Conservation (phyloP, 2,329 filamentous ascomycete species). For the Neofusicoccum laricinum region DNA sequence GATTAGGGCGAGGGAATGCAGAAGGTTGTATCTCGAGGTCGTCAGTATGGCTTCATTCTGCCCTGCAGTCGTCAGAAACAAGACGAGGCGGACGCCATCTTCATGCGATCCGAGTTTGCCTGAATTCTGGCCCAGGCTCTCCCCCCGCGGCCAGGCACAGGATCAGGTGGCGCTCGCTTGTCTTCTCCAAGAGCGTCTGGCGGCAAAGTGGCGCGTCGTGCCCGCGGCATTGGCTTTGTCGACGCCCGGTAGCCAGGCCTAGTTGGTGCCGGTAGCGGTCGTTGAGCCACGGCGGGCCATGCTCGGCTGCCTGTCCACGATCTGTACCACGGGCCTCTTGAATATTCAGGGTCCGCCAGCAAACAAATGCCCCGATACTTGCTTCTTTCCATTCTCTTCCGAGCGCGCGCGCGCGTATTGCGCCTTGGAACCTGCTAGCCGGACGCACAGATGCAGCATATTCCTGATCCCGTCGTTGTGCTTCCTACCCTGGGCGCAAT, state of each 20-base stretch:
- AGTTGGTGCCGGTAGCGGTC: neutral
- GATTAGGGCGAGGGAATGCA: neutral
- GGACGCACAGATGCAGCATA: slow-evolving; percentile 4
- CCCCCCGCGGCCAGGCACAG: neutral
- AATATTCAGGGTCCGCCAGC: slow-evolving; percentile 12
- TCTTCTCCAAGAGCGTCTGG: neutral
- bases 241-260: neutral
- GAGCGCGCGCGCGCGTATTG: neutral
- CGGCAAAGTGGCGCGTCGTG: neutral
- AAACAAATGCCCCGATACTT: neutral
- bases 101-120: slow-evolving; percentile 5
- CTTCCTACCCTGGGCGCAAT: neutral
- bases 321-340: neutral
- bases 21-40: neutral
- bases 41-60: neutral
- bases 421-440: neutral
- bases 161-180: neutral
- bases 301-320: neutral
- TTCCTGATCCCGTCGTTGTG: neutral
- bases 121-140: neutral
- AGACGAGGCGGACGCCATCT: neutral
- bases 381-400: neutral
- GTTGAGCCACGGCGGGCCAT: neutral
- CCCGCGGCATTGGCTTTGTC: neutral
- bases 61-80: neutral